Conservation (phyloP, 495 filamentous ascomycete genomes). For the Letharia lupina region DNA sequence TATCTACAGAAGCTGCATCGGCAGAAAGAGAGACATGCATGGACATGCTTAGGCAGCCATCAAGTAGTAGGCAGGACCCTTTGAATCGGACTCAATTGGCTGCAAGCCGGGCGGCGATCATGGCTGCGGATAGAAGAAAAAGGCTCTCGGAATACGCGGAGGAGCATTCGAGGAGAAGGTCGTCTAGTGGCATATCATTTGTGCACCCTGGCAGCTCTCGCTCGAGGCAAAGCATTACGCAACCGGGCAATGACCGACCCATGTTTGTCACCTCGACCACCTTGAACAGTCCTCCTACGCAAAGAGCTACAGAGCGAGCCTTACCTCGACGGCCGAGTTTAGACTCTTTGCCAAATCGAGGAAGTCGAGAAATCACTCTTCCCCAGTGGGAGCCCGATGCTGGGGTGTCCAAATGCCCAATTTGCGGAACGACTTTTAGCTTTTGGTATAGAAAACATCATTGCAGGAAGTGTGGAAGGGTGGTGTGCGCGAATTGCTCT, state of each 20-base stretch:
- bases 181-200: constrained; percentile 18
- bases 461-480: constrained; percentile 92
- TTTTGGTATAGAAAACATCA: constrained; percentile 90
- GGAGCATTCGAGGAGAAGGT: constrained; percentile 18
- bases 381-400: constrained; percentile 83
- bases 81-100: constrained; percentile 14
- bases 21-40: constrained; percentile 20
- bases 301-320: constrained; percentile 15
- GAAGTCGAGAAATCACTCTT: constrained; percentile 34
- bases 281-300: constrained; percentile 11
- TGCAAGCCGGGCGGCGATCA: constrained; percentile 21
- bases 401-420: constrained; percentile 70
- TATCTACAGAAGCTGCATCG: constrained; percentile 7
- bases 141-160: constrained; percentile 20
- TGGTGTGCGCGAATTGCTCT: constrained; percentile 86
- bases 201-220: constrained; percentile 1
- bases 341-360: constrained; percentile 10
- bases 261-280: background rate
- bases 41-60: constrained; percentile 17
- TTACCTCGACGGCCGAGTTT: constrained; percentile 20
- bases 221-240: constrained; percentile 11
- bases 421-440: constrained; percentile 66
- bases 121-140: constrained; percentile 24
- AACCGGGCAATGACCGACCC: background rate
- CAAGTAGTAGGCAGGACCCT: constrained; percentile 6